These are phyloP conservation scores for Albatrellus ellisii DNA, from an alignment of 768 basidiomycete species.

Conservation along the genomic window DNA sequence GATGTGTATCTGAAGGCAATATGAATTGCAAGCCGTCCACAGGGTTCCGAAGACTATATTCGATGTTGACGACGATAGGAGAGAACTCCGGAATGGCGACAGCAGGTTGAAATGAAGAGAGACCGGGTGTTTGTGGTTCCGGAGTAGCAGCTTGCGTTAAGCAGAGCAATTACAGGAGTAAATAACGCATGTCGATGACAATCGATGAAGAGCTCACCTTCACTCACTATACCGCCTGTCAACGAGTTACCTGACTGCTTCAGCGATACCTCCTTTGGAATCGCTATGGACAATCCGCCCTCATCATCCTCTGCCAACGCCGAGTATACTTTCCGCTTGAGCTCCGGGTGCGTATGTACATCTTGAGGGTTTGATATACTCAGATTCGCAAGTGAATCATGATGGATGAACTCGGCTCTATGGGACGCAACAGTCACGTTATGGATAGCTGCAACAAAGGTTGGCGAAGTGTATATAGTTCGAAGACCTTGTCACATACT, in stretches of 20 bases:
- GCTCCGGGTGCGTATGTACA: conserved; percentile 81
- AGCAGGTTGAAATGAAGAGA: conserved; percentile 13
- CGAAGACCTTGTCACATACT: conserved; percentile 33
- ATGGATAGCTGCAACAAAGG: conserved; percentile 42
- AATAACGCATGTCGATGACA: conserved; percentile 1
- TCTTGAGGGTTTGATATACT: conserved; percentile 56
- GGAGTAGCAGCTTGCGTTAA: conserved; percentile 46
- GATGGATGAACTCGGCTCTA: conserved; percentile 64
- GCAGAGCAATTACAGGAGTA: not conserved
- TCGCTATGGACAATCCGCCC: conserved; percentile 85
- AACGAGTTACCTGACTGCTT: conserved; percentile 41
- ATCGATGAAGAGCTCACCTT: conserved; percentile 31
- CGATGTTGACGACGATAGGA: conserved; percentile 63
- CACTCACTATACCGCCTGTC: conserved; percentile 33
- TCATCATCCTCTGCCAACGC: conserved; percentile 87
- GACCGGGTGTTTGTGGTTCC: conserved; percentile 63
- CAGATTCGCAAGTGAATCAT: conserved; percentile 61
- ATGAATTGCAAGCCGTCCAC: conserved; percentile 81
- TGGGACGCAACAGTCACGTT: conserved; percentile 61
- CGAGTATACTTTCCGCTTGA: conserved; percentile 85
- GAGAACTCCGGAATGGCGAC: conserved; percentile 47
- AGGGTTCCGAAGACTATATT: conserved; percentile 73
- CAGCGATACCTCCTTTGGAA: conserved; percentile 60
- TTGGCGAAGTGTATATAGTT: conserved; percentile 7
- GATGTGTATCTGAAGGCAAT: conserved; percentile 67